Percentiles rank a stretch among this genome's conserved stretches.
Evolutionary conservation across 371 early-diverging fungal genomes (phyloP).

Genomic region (Circinella umbellata): DNA sequence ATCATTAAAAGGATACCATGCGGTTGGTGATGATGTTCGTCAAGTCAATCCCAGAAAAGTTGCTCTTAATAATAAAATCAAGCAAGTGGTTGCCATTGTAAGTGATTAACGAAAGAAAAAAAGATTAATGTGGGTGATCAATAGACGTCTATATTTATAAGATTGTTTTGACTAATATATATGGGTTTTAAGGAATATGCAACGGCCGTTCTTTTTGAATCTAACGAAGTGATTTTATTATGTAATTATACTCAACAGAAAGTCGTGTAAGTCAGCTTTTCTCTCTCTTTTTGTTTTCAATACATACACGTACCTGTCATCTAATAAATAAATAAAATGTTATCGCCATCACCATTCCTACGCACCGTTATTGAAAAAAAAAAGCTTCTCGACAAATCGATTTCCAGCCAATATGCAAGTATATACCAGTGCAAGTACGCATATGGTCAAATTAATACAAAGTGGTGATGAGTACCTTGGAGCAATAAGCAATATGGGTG

Average conservation of each 20-base stretch:
- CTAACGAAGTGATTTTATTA: conserved; percentile 53
- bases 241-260: conserved; percentile 53
- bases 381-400: conserved; percentile 45
- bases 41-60: conserved; percentile 60
- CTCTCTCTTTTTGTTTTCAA: no score
- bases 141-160: no score
- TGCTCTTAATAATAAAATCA: conserved; percentile 45
- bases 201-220: conserved; percentile 52
- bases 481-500: conserved; percentile 54
- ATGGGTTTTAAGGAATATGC: conserved; percentile 48
- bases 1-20: conserved; percentile 44
- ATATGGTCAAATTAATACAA: conserved; percentile 33
- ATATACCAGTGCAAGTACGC: conserved; percentile 22
- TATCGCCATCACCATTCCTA: no score
- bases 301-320: no score
- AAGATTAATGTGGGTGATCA: no score
- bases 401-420: conserved; percentile 51
- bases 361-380: background rate
- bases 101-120: background rate
- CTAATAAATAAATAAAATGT: no score
- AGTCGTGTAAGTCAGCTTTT: conserved; percentile 35
- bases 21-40: conserved; percentile 42
- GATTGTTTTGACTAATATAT: no score
- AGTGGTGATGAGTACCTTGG: conserved; percentile 57
- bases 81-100: conserved; percentile 58